Percentiles rank a stretch among this genome's conserved stretches.
Conservation (phyloP, 805 yeast genomes). For the Teunomyces kruisii region DNA sequence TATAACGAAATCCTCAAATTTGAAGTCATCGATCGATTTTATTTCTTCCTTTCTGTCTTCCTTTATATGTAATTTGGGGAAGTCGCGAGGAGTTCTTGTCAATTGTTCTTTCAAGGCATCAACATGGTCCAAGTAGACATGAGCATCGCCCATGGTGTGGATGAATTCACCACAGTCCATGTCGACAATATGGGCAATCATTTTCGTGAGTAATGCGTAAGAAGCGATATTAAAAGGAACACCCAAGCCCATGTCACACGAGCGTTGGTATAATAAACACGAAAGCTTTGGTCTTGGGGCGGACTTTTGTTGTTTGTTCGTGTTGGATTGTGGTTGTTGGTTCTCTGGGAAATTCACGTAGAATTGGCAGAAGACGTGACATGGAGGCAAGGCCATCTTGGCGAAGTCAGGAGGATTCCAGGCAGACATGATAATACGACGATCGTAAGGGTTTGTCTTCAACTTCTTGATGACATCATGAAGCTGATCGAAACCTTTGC, state of each 20-base stretch:
- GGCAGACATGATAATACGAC: constrained; percentile 92
- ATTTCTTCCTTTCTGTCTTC: constrained; percentile 51
- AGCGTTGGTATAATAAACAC: constrained; percentile 90
- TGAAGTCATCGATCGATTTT: constrained; percentile 78
- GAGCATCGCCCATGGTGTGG: constrained; percentile 96
- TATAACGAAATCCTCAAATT: constrained; percentile 83
- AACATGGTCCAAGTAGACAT: constrained; percentile 89
- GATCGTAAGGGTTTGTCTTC: constrained; percentile 87
- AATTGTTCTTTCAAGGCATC: constrained; percentile 86
- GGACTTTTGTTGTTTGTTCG: neutral
- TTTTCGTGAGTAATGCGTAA: constrained; percentile 84
- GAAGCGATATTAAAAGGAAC: constrained; percentile 98
- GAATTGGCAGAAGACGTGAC: constrained; percentile 95
- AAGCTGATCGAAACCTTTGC: constrained; percentile 89
- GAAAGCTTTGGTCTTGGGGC: constrained; percentile 63
- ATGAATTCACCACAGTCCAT: constrained; percentile 95
- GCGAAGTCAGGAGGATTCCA: constrained; percentile 98
- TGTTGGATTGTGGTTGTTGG: constrained; percentile 1
- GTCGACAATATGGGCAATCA: constrained; percentile 94
- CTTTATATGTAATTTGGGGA: constrained; percentile 76
- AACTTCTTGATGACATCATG: constrained; percentile 74
- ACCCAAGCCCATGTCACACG: constrained; percentile 99
- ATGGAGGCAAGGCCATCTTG: constrained; percentile 97
- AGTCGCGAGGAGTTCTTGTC: constrained; percentile 67
- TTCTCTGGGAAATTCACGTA: constrained; percentile 80